phyloP scores from a whole-genome alignment of 2,329 filamentous ascomycete genomes.

The Cadophora gregata region DNA sequence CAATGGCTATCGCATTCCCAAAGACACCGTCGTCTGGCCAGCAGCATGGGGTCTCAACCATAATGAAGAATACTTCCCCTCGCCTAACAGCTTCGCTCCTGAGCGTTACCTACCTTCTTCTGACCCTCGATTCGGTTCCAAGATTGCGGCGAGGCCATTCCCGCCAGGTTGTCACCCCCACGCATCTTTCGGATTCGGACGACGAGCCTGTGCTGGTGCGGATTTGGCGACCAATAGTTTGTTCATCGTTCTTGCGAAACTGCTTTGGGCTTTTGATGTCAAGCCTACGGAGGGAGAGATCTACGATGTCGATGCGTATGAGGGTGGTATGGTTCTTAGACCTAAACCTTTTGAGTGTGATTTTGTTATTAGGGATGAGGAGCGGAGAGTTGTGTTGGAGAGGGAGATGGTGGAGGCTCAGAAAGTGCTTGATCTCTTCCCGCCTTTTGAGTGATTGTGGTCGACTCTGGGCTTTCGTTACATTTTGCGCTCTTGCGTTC shows the following conservation, averaged over 20 bases:
- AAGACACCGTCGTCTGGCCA: conserved; percentile 47
- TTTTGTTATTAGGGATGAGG: background rate
- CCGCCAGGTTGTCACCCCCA: conserved; percentile 6
- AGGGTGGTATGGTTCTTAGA: conserved; percentile 1
- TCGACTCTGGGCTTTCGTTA: background rate
- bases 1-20: conserved; percentile 55
- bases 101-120: conserved; percentile 41
- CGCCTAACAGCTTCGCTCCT: conserved; percentile 52
- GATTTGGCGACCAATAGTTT: conserved; percentile 17
- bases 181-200: conserved; percentile 13
- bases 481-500: no score
- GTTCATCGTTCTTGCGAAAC: conserved; percentile 18
- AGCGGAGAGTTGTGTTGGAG: background rate
- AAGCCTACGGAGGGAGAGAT: conserved; percentile 3
- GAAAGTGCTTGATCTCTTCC: conserved; percentile 4
- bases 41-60: conserved; percentile 47
- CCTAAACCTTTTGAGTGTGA: conserved; percentile 1
- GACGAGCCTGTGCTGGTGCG: conserved; percentile 15
- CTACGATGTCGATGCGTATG: conserved; percentile 9
- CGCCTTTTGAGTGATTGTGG: background rate
- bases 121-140: background rate
- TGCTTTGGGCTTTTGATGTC: conserved; percentile 18
- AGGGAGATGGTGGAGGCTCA: conserved; percentile 14
- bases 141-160: conserved; percentile 8
- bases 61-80: conserved; percentile 47